Base-by-base conservation (phyloP, 2,329 filamentous ascomycete genomes). In the Venturia asperata region DNA sequence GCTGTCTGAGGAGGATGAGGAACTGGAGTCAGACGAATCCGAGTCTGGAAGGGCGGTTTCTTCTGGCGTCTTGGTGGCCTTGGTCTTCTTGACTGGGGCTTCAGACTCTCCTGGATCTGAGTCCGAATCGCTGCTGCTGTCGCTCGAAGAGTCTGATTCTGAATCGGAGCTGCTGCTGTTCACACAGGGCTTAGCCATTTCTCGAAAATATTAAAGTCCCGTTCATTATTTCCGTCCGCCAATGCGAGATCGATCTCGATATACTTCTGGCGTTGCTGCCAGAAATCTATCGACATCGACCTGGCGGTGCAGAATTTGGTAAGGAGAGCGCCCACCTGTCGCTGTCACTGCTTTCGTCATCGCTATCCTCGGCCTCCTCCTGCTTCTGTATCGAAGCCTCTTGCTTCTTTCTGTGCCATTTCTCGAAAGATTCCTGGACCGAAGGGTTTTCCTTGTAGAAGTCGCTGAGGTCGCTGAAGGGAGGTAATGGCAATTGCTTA, bases 361-460 rank as follows among this genome's bases (percentile, higher is more conserved):
- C 63, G 52, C 49, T 64, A 30, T 64, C 63, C 34, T 64, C 63
- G 17, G 45, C 30, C 43, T 34, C 65, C 9, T 42, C 67, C 17
- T 65, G 42, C 55, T 39, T 42, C 49, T 67, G 56, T 49, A 67
- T 64, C 69, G 68, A 42, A 24, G 34, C 37, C 21, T 37, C 34
- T 19, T 42, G 43, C 37, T 43, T 56, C 52, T 63, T 39, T 39
- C 65, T 68, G 13, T 67, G 39, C 75, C 74, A 77, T 41, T 74
- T 66, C 5, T 68, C 61, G 67, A 72, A 71, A 37, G 74, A 65
- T 15, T 68, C 66, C 11, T 65, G 68, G 61, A 74, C 64, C n/a
- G 47, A 60, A 19, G 73, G 72, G 49, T 67, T 24, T 30, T 74
- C 70, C 30, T 69, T 67, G 62, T 77, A 70, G 68, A 77, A 77